Base-by-base conservation (phyloP, 768 basidiomycete genomes). In the Kondoa malvinella region DNA sequence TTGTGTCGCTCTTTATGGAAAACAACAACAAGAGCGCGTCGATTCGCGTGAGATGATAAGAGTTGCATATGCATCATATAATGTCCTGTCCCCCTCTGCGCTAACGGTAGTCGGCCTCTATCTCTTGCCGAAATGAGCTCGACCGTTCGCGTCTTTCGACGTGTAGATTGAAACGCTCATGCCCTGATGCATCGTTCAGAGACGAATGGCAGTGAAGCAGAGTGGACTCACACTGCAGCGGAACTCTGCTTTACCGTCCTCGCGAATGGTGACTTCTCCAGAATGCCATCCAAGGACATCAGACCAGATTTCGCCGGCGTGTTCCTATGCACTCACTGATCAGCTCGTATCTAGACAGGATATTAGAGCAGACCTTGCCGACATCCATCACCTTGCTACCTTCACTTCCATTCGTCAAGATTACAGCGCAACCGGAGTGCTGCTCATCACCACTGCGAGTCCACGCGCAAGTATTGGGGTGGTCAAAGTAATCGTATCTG, bases 231-330 rank as follows among this genome's bases (percentile, higher is more conserved):
- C 72, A n/a, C 77, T 77, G 66, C 76, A 80, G 34, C 66, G 70
- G 77, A 81, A 81, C 56, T 78, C 77, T 8, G 77, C 80, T 78
- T 79, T 80, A 21, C 79, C 80, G 64, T 80, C 80, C 25, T 80
- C 78, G 27, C 76, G 78, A 34, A 81, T 79, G 21, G 73, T 76
- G 66, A 81, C 71, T 69, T 66, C 34, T 8, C 78, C 79, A 64
- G 80, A 73, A 60, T 76, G 74, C 81, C 81, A 81, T 2, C 80
- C 80, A 14, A 81, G 73, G 21, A 78, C 73, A 70, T 81, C 81
- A 1, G 78, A 78, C 79, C 79, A 81, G 29, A 74, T 76, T 73
- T 81, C 79, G 1, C 81, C 81, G 3, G 77, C 77, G 69, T 79
- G 80, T 34, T 78, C 76, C 72, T n/a, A n/a, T n/a, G n/a, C n/a